Conservation (phyloP, 2,329 filamentous ascomycete species). For the Trichophyton schoenleinii region DNA sequence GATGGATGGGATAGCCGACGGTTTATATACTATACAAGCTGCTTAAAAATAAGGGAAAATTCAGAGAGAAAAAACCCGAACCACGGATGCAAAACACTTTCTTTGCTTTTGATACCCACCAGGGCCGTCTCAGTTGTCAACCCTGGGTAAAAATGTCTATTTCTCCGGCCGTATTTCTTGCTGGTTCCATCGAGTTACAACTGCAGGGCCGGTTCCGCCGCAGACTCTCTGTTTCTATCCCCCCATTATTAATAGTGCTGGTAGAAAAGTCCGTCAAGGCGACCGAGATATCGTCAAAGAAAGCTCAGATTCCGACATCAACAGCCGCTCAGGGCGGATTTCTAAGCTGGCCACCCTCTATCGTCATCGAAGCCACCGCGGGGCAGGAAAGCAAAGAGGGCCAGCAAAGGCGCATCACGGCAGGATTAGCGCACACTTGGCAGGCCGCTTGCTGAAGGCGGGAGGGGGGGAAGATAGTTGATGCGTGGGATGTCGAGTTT, state of each 20-base stretch:
- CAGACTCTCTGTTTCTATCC: too few species aligned
- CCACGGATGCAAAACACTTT: background rate
- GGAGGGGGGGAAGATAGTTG: background rate
- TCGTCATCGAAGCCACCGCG: background rate
- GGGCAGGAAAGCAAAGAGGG: background rate
- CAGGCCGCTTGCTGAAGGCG: background rate
- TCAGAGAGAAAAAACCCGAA: background rate
- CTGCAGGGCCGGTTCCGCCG: too few species aligned
- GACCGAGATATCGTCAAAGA: too few species aligned
- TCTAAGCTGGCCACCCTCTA: background rate
- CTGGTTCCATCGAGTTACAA: too few species aligned
- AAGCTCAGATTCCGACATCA: too few species aligned
- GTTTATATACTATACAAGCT: background rate
- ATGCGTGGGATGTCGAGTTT: background rate
- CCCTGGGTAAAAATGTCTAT: background rate
- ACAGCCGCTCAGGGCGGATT: background rate
- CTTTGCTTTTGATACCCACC: too few species aligned
- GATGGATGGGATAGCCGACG: too few species aligned
- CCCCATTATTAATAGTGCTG: too few species aligned
- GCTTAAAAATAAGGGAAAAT: background rate
- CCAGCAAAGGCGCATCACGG: background rate
- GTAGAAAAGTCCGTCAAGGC: too few species aligned
- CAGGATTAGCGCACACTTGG: background rate
- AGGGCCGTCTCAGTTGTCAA: too few species aligned
- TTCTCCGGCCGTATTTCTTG: background rate